Percentiles rank a stretch among this genome's conserved stretches.
These are phyloP conservation scores for Diddensiella caesifluorescens DNA, from an alignment of 805 yeast species.

Conservation along the genomic window DNA sequence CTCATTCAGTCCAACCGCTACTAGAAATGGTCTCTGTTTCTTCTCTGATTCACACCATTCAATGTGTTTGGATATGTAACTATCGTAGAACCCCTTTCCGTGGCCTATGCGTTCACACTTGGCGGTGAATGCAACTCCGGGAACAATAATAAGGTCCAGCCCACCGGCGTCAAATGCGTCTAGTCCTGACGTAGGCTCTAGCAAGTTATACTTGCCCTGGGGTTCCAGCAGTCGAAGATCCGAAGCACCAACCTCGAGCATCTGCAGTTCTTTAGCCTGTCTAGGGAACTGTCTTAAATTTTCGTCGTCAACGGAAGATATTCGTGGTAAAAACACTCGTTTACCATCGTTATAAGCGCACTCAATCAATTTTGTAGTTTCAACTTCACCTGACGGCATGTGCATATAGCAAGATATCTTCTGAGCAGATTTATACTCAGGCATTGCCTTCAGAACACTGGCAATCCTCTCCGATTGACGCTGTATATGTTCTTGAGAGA, in stretches of 20 bases:
- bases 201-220: conserved; percentile 58
- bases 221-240: conserved; percentile 49
- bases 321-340: conserved; percentile 37
- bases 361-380: conserved; percentile 51
- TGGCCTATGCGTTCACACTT: conserved; percentile 66
- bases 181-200: conserved; percentile 53
- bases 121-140: conserved; percentile 75
- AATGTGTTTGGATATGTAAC: conserved; percentile 50
- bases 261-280: conserved; percentile 45
- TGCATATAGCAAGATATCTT: conserved; percentile 66
- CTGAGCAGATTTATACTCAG: conserved; percentile 41
- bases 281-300: conserved; percentile 29
- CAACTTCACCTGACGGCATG: conserved; percentile 68
- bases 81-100: conserved; percentile 92
- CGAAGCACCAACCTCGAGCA: conserved; percentile 45
- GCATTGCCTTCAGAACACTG: conserved; percentile 23
- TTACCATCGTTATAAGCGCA: conserved; percentile 48
- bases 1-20: conserved; percentile 63
- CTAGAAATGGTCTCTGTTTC: conserved; percentile 24
- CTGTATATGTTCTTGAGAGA: conserved; percentile 8
- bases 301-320: conserved; percentile 48
- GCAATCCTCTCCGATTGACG: conserved; percentile 11
- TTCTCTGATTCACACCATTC: conserved; percentile 27
- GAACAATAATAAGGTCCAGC: conserved; percentile 71
- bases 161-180: conserved; percentile 32